Evolutionary conservation across 768 basidiomycete species (phyloP), one percentile per base, ranked within the genome.

Genomic region (Phaffia australis): DNA sequence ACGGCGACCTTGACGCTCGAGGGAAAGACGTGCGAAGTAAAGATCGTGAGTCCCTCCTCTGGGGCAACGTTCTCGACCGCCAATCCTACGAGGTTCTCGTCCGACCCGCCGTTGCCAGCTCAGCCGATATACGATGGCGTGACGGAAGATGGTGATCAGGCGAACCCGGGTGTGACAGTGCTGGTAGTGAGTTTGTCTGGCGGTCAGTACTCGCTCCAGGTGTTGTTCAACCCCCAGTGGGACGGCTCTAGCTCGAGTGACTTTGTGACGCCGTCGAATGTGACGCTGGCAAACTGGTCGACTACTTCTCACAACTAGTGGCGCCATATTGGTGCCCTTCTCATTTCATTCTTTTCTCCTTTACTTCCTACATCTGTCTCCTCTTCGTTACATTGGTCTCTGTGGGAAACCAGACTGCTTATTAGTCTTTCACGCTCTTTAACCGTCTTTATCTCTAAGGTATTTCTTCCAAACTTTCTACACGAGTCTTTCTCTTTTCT

Each of bases 201-300:
- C 30, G 90, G 89, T n/a, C 77, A 78, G 56, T 85, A 88, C 76
- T 86, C 79, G 19, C 76, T 95, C 57, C 83, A 93, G 77, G 85
- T 97, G 60, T 75, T 98, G 74, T 87, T 98, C 79, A 91, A 83
- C 76, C 95, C 94, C n/a, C 88, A 94, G 73, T 97, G 92, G 91
- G 76, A 80, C 29, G 74, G 72, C 11, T 65, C 70, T 19, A 64
- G 69, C 14, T 60, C 83, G 56, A 80, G 79, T 71, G 76, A 77
- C 72, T 86, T 83, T 76, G 81, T 86, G 69, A 85, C 83, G 0
- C 77, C 80, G 11, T 80, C 80, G 48, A 70, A 60, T 52, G 91
- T 98, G 21, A 72, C 84, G 1, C 75, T 98, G 63, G 82, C 80
- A 69, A 77, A 76, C 70, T 97, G 94, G 94, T 80, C 82, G 47